Base-by-base conservation (phyloP, 2,329 filamentous ascomycete species). In the Aaosphaeria pasadenensis region DNA sequence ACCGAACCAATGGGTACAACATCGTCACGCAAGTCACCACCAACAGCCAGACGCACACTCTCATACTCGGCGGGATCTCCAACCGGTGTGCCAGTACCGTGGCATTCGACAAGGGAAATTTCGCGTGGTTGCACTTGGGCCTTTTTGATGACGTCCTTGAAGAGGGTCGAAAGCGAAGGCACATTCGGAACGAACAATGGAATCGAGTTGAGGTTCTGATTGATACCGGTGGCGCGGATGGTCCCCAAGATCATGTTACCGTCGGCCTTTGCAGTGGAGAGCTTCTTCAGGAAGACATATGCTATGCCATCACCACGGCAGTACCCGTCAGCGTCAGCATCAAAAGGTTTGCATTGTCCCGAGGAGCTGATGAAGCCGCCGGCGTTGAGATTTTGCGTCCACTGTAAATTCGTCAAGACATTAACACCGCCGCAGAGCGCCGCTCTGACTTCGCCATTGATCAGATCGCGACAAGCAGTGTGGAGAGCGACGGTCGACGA, bases 291-390 rank as follows among this genome's bases (percentile, higher is more conserved):
- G 4, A 82, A 67, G 4, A 83, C 65, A 6, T 73, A 64, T 0
- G 70, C 79, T 30, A 74, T 68, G 6, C 71, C 78, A 44, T 83
- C 80, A 3, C 67, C 77, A 11, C 80, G 73, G 49, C 77, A 80
- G 51, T 82, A 83, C 5, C 80, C 79, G 58, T 80, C 76, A 0
- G 78, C 79, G 1, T 31, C 17, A 3, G 42, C 38, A 28, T 64
- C 59, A 33, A 64, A 64, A 4, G 59, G 51, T 43, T 78, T 78
- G 52, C 79, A 82, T 7, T 72, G 63, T 0, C 77, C 75, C 1
- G 70, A 74, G 0, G 66, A 64, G 11, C 70, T 75, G 0, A 79
- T 56, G 45, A 78, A 77, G 3, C 62, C 60, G 1, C 66, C 75
- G 0, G 57, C 62, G 3, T 59, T 64, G 6, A 75, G 59, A 30